A percentile compares a stretch with the other conserved stretches of the same genome.
Conservation (phyloP, 352 stramenopile genomes). For the Pythium pyrilobum region DNA sequence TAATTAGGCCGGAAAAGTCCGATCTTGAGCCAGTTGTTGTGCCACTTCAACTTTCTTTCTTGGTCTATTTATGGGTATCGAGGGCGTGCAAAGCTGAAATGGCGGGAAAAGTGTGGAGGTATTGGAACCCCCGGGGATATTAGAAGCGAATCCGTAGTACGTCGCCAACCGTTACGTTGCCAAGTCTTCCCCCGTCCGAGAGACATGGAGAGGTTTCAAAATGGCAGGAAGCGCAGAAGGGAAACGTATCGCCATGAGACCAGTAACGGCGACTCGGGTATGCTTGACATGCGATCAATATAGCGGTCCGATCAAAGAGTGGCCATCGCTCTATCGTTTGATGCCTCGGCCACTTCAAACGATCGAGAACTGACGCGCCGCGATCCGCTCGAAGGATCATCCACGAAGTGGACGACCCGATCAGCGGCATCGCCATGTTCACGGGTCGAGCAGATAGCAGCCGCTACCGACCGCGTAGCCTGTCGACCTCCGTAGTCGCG, state of each 20-base stretch:
- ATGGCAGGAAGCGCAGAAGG: neutral
- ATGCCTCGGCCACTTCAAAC: neutral
- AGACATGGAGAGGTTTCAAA: constrained; percentile 13
- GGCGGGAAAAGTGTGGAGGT: constrained; percentile 2
- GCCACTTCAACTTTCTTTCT: too few relatives aligned
- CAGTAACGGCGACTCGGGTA: neutral
- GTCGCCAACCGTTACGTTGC: neutral
- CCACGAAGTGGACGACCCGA: too few relatives aligned
- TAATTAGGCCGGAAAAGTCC: too few relatives aligned
- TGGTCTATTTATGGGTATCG: too few relatives aligned
- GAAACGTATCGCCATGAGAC: constrained; percentile 9
- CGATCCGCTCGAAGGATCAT: too few relatives aligned
- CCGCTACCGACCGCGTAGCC: constrained; percentile 19
- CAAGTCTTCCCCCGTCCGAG: neutral
- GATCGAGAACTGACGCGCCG: neutral
- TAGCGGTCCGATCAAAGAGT: neutral
- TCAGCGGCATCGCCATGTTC: constrained; percentile 11
- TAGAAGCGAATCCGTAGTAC: constrained; percentile 7
- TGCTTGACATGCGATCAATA: constrained; percentile 3
- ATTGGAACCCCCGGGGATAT: neutral
- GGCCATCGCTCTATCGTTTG: neutral
- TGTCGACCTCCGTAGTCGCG: constrained; percentile 11
- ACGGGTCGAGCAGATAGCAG: constrained; percentile 19
- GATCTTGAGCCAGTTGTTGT: too few relatives aligned
- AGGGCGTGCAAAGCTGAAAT: too few relatives aligned